Percentiles rank a stretch among this genome's conserved stretches.
These are phyloP conservation scores for Rhynchosporium graminicola DNA, from an alignment of 2,329 filamentous ascomycete genomes.

Conservation along the genomic window DNA sequence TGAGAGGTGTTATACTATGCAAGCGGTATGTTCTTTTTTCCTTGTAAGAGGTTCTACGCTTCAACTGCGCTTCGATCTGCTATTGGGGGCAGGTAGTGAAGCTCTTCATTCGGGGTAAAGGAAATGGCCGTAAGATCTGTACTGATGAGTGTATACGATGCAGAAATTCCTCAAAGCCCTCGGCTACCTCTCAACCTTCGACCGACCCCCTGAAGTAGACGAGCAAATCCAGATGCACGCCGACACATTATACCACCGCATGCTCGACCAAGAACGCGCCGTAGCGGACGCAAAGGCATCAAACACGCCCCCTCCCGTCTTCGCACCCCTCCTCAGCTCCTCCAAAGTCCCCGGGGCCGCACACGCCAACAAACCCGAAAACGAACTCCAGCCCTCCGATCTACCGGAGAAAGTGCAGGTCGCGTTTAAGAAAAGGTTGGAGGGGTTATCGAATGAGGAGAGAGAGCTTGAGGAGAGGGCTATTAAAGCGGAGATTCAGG, in stretches of 20 bases:
- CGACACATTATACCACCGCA: slow-evolving; percentile 83
- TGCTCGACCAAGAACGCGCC: slow-evolving; percentile 77
- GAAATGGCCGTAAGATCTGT: background rate
- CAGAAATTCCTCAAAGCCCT: slow-evolving; percentile 87
- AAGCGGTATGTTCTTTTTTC: slow-evolving; percentile 59
- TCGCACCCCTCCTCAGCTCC: slow-evolving; percentile 54
- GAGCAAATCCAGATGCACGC: slow-evolving; percentile 96
- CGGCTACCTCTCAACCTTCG: slow-evolving; percentile 74
- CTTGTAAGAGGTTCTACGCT: no score
- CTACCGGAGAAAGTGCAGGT: slow-evolving; percentile 52
- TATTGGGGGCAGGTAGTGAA: background rate
- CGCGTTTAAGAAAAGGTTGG: slow-evolving; percentile 55
- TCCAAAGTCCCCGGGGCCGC: slow-evolving; percentile 10
- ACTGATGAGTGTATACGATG: background rate
- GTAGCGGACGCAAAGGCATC: slow-evolving; percentile 69
- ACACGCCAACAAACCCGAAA: slow-evolving; percentile 27
- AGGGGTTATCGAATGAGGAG: slow-evolving; percentile 59
- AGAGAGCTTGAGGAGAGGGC: slow-evolving; percentile 64
- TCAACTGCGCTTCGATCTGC: background rate
- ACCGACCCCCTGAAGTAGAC: slow-evolving; percentile 67
- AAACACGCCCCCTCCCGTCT: slow-evolving; percentile 58
- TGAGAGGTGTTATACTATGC: slow-evolving; percentile 85
- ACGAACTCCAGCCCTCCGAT: slow-evolving; percentile 32
- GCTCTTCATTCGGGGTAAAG: background rate
- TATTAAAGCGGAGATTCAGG: slow-evolving; percentile 61